Percentiles rank a stretch among this genome's conserved stretches.
These are phyloP conservation scores for Microglena sp. DNA, from an alignment of 139 green algal species.

Conservation along the genomic window DNA sequence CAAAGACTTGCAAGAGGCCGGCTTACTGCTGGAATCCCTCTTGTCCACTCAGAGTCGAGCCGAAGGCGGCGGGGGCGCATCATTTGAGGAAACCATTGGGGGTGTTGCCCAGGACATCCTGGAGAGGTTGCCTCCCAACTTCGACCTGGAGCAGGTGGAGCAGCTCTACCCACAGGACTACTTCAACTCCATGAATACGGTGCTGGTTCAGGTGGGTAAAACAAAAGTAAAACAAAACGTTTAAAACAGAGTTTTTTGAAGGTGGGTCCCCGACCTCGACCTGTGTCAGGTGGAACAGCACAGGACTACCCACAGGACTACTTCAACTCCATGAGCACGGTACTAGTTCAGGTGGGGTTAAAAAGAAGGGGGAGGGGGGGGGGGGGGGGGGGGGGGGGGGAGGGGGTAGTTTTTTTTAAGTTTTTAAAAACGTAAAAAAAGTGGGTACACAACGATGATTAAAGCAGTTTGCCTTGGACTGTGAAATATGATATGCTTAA, in stretches of 20 bases:
- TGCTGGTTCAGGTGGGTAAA: slow-evolving; percentile 47
- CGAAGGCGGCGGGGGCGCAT: slow-evolving; percentile 16
- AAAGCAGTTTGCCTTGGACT: too few species aligned
- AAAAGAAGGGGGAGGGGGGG: too few species aligned
- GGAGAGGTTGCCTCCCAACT: slow-evolving; percentile 41
- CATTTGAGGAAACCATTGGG: slow-evolving; percentile 20
- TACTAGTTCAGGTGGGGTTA: slow-evolving; percentile 49
- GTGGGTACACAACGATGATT: too few species aligned
- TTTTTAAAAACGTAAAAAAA: too few species aligned
- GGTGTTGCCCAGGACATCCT: slow-evolving; percentile 47
- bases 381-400: too few species aligned
- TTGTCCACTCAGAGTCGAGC: slow-evolving; percentile 22
- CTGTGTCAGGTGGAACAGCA: too few species aligned
- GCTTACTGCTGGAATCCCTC: slow-evolving; percentile 37
- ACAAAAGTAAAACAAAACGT: too few species aligned
- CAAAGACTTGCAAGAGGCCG: slow-evolving; percentile 52
- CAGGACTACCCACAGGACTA: slow-evolving; percentile 62
- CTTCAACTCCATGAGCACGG: slow-evolving; percentile 76
- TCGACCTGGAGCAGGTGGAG: slow-evolving; percentile 57
- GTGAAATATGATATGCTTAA: too few species aligned
- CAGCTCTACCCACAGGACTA: slow-evolving; percentile 60
- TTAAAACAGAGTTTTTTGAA: too few species aligned
- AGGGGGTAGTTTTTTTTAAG: too few species aligned
- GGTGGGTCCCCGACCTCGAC: too few species aligned
- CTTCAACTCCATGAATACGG: slow-evolving; percentile 76